phyloP scores from a whole-genome alignment of 75 land plant species.

The Ceratopteris richardii region DNA sequence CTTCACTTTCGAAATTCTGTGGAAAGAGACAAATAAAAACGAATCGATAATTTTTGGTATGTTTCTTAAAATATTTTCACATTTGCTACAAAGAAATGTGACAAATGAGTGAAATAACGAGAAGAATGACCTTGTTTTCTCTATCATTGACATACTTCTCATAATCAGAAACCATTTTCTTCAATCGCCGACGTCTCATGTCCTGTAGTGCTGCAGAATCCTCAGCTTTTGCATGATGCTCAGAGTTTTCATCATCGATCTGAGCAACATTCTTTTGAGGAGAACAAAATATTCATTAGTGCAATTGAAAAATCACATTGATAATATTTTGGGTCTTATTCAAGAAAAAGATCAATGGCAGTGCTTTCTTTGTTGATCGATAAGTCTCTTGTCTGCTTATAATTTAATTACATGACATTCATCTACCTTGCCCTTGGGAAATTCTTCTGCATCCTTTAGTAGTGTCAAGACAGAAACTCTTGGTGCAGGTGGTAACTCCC shows the following conservation, averaged over 20 bases:
- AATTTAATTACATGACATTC: too few species aligned
- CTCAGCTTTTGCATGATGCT: slow-evolving; percentile 2
- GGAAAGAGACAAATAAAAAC: too few species aligned
- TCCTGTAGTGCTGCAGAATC: slow-evolving; percentile 19
- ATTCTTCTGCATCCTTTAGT: neutral
- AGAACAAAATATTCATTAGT: neutral
- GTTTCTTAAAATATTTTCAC: neutral
- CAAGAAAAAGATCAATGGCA: too few species aligned
- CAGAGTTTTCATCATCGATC: neutral
- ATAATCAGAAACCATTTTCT: slow-evolving; percentile 17
- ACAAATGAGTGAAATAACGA: too few species aligned
- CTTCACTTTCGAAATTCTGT: slow-evolving; percentile 24
- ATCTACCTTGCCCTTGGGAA: neutral
- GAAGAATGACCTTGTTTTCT: slow-evolving; percentile 17
- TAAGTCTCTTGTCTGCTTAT: too few species aligned
- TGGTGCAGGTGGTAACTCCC: slow-evolving; percentile 3
- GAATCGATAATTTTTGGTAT: neutral
- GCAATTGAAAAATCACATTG: neutral
- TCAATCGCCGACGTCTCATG: slow-evolving; percentile 19
- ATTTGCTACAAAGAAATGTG: neutral
- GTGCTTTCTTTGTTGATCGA: too few species aligned
- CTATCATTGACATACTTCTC: slow-evolving; percentile 14
- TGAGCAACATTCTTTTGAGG: neutral
- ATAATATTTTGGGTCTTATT: too few species aligned
- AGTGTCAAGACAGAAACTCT: slow-evolving; percentile 7